Evolutionary conservation across 805 yeast species (phyloP).

Genomic region (Candida sonorensis): DNA sequence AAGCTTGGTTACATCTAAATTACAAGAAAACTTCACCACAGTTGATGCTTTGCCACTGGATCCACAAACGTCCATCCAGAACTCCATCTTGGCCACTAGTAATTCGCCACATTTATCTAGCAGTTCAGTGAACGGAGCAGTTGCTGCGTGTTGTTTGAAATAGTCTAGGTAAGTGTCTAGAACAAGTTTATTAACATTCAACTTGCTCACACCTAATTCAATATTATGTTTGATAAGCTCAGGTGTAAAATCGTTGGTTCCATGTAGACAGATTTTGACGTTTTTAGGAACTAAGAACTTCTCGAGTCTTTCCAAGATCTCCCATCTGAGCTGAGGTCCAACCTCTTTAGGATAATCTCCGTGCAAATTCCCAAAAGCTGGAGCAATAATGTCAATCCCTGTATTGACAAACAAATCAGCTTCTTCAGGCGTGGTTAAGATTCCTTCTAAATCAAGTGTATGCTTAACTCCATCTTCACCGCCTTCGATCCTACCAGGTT

Average conservation of each 20-base stretch:
- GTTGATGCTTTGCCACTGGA: conserved; percentile 24
- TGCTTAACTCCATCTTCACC: conserved; percentile 30
- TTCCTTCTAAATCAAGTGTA: conserved; percentile 23
- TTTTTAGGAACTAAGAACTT: conserved; percentile 11
- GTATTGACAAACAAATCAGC: conserved; percentile 26
- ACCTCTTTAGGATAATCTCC: conserved; percentile 28
- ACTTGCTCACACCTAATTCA: conserved; percentile 25
- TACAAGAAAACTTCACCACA: no score
- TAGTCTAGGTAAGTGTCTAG: conserved; percentile 22
- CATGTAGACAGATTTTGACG: conserved; percentile 28
- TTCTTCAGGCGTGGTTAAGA: conserved; percentile 27
- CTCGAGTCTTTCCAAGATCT: conserved; percentile 23
- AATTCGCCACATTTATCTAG: conserved; percentile 20
- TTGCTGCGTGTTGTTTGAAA: conserved; percentile 17
- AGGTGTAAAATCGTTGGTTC: conserved; percentile 26
- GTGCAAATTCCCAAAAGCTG: conserved; percentile 33
- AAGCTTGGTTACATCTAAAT: no score
- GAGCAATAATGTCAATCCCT: conserved; percentile 31
- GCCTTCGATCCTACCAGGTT: conserved; percentile 33
- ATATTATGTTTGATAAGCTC: conserved; percentile 22
- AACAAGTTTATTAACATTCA: conserved; percentile 28
- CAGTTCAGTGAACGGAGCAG: conserved; percentile 21
- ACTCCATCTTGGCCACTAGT: conserved; percentile 23
- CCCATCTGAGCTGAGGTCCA: conserved; percentile 26
- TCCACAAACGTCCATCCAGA: conserved; percentile 23